Evolutionary conservation across 371 early-diverging fungal species (phyloP).

Genomic region (Syncephalastrum contaminatum): DNA sequence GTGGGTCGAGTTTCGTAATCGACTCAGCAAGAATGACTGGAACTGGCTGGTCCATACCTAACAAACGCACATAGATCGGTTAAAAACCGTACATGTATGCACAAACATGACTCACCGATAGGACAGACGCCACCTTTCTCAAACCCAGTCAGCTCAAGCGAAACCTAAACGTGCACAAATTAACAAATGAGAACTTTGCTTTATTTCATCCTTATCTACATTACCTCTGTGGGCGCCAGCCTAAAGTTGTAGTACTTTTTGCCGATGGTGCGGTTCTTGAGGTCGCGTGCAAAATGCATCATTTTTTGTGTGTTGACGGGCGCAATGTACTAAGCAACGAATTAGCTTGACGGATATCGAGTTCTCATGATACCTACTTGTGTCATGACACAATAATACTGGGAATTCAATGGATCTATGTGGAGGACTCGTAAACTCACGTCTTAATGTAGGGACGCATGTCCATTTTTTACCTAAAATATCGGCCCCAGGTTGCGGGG

Average conservation of each 20-base stretch:
- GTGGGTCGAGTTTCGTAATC: conserved; percentile 66
- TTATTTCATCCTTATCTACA: not conserved
- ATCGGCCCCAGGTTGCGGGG: not conserved
- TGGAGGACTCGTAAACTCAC: not conserved
- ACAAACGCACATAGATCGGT: not conserved
- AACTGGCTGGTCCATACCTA: conserved; percentile 47
- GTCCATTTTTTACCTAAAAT: not conserved
- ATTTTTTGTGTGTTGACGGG: conserved; percentile 70
- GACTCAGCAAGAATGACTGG: conserved; percentile 68
- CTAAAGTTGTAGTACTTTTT: conserved; percentile 64
- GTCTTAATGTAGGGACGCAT: not conserved
- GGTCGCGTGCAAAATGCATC: conserved; percentile 58
- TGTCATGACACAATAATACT: conserved; percentile 60
- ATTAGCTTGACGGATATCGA: not conserved
- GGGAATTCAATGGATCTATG: conserved; percentile 27
- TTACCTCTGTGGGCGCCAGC: conserved; percentile 45
- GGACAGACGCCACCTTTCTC: conserved; percentile 73
- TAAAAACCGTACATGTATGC: conserved; percentile 8
- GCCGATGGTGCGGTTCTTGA: conserved; percentile 51
- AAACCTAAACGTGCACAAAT: conserved; percentile 19
- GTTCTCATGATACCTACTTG: conserved; percentile 32
- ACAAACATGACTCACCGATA: conserved; percentile 31
- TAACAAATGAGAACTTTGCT: not conserved
- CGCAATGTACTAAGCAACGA: conserved; percentile 53
- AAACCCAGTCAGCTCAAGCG: conserved; percentile 67